These are phyloP conservation scores for Nicotiana tomentosiformis DNA, from an alignment of 257 asterid genomes.

Conservation along the genomic window DNA sequence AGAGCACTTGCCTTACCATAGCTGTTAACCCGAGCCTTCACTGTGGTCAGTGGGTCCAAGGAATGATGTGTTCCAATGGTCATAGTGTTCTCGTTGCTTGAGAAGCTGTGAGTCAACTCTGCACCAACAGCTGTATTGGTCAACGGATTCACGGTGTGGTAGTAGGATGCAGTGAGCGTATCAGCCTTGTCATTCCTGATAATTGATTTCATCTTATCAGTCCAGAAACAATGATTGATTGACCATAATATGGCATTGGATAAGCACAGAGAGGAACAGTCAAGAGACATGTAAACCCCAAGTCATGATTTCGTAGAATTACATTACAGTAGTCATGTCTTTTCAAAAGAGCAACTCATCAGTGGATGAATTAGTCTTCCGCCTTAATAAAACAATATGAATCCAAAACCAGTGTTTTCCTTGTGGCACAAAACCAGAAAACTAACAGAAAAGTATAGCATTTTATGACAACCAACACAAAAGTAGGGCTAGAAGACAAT, in stretches of 20 bases:
- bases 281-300: background rate
- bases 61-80: constrained; percentile 76
- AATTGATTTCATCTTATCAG: background rate
- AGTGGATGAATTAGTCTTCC: background rate
- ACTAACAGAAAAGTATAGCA: background rate
- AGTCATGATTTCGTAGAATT: background rate
- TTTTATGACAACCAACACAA: background rate
- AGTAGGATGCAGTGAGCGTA: constrained; percentile 66
- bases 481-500: background rate
- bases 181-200: constrained; percentile 75
- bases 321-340: background rate
- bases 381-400: background rate
- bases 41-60: constrained; percentile 62
- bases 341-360: background rate
- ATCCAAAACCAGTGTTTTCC: background rate
- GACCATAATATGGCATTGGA: background rate
- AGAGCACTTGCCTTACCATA: constrained; percentile 81
- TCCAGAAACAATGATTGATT: too few relatives aligned
- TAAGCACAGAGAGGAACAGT: background rate
- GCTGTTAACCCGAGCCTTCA: constrained; percentile 81
- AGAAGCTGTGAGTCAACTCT: constrained; percentile 73
- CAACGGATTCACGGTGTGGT: constrained; percentile 66
- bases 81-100: constrained; percentile 75
- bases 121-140: constrained; percentile 88
- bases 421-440: background rate